Evolutionary conservation across 768 basidiomycete species (phyloP).

Genomic region (Suillus ampliporus): DNA sequence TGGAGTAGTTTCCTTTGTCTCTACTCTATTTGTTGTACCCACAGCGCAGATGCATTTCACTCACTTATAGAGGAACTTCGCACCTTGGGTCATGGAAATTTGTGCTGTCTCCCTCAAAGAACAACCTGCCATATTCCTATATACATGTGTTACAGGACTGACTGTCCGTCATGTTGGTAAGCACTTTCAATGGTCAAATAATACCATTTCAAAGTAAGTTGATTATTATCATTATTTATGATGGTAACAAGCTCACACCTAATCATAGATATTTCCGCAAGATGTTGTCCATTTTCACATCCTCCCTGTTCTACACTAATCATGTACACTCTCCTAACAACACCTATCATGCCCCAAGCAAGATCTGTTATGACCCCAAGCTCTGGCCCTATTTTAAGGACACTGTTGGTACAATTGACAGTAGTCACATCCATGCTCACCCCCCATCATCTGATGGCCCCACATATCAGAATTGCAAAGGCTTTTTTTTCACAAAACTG

Average conservation of each 20-base stretch:
- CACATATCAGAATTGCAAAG: constrained; percentile 26
- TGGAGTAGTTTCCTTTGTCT: too few relatives aligned
- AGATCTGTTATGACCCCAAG: constrained; percentile 32
- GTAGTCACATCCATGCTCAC: constrained; percentile 23
- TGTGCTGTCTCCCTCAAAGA: constrained; percentile 38
- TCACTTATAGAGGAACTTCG: constrained; percentile 31
- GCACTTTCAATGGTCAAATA: constrained; percentile 44
- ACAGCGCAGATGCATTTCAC: constrained; percentile 31
- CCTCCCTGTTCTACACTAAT: constrained; percentile 30
- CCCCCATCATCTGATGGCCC: constrained; percentile 20
- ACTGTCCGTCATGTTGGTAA: constrained; percentile 37
- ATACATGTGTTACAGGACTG: constrained; percentile 34
- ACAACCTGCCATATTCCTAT: constrained; percentile 45
- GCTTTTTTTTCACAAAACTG: constrained; percentile 40
- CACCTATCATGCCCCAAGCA: constrained; percentile 8
- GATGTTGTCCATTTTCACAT: constrained; percentile 25
- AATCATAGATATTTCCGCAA: constrained; percentile 26
- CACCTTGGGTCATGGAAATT: constrained; percentile 23
- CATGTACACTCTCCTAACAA: constrained; percentile 25
- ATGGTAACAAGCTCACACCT: background rate
- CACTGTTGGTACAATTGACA: constrained; percentile 31
- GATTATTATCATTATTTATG: background rate
- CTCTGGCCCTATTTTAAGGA: constrained; percentile 39
- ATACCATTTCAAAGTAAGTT: constrained; percentile 43
- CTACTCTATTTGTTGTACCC: too few relatives aligned